Conservation (phyloP, 2,329 filamentous ascomycete genomes). For the Scytalidium lignicola region DNA sequence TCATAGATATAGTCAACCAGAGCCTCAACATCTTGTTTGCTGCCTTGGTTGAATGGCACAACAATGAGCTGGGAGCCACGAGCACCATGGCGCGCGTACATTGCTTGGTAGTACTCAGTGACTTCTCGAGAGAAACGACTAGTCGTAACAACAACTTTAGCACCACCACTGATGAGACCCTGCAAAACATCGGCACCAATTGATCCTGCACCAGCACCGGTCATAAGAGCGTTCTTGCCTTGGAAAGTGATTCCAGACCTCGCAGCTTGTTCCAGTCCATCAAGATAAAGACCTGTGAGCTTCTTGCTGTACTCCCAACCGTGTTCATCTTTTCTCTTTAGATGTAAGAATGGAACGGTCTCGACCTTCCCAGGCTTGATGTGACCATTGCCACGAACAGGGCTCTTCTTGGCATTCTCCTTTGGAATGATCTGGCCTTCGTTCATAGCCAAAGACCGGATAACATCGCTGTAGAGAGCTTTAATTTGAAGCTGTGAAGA, state of each 20-base stretch:
- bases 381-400: slow-evolving; percentile 40
- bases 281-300: slow-evolving; percentile 86
- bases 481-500: slow-evolving; percentile 96
- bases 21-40: slow-evolving; percentile 94
- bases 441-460: slow-evolving; percentile 94
- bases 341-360: slow-evolving; percentile 94
- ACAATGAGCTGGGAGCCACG: slow-evolving; percentile 95
- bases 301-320: slow-evolving; percentile 99
- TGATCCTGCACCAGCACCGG: slow-evolving; percentile 92
- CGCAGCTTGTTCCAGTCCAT: slow-evolving; percentile 85
- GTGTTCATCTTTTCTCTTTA: slow-evolving; percentile 89
- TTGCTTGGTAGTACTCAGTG: slow-evolving; percentile 98
- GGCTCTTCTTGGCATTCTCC: slow-evolving; percentile 63
- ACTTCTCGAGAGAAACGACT: slow-evolving; percentile 95
- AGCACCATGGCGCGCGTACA: slow-evolving; percentile 92
- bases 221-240: slow-evolving; percentile 96
- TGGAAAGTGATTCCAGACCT: slow-evolving; percentile 84
- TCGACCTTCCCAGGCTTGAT: slow-evolving; percentile 84
- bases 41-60: slow-evolving; percentile 98
- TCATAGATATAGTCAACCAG: slow-evolving; percentile 96
- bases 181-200: slow-evolving; percentile 97
- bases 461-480: slow-evolving; percentile 86
- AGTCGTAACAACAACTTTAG: slow-evolving; percentile 94
- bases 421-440: slow-evolving; percentile 94
- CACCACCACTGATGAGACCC: slow-evolving; percentile 91